Evolutionary conservation across 2,329 filamentous ascomycete species (phyloP).

Genomic region (Orbilia quercus): DNA sequence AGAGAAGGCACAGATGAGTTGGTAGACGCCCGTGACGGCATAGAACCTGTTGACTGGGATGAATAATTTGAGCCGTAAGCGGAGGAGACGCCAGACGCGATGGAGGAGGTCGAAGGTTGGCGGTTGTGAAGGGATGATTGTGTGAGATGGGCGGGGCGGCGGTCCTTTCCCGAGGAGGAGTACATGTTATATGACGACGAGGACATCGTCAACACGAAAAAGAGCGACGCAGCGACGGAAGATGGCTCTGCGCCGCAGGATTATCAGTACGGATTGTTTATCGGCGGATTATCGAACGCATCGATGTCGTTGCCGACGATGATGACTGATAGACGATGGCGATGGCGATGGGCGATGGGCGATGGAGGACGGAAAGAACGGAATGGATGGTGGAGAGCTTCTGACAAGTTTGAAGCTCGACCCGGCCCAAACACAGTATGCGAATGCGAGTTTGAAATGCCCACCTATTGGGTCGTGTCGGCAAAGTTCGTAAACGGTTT

Average conservation of each 20-base stretch:
- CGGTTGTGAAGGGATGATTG: conserved; percentile 37
- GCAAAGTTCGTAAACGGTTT: conserved; percentile 13
- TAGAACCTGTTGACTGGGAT: conserved; percentile 49
- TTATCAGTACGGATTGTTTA: conserved; percentile 10
- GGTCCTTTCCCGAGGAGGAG: conserved; percentile 43
- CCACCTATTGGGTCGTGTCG: not conserved
- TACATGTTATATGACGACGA: conserved; percentile 53
- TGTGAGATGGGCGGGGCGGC: conserved; percentile 39
- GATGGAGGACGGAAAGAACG: conserved; percentile 4
- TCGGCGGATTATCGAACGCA: conserved; percentile 23
- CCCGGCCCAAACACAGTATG: conserved; percentile 26
- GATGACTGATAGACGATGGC: conserved; percentile 10
- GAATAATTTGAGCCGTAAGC: conserved; percentile 54
- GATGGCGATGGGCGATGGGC: conserved; percentile 7
- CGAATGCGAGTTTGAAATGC: conserved; percentile 20
- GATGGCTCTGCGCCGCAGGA: conserved; percentile 1
- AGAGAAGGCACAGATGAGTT: conserved; percentile 49
- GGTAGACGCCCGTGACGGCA: conserved; percentile 48
- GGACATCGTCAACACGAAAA: conserved; percentile 22
- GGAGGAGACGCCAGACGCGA: conserved; percentile 52
- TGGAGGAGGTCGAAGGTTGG: conserved; percentile 51
- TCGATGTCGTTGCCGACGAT: conserved; percentile 41
- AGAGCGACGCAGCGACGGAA: not conserved
- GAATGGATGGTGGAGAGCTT: conserved; percentile 40
- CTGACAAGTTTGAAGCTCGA: conserved; percentile 20